Evolutionary conservation across 208 protist genomes (phyloP).

Genomic region (Tritrichomonas foetus): DNA sequence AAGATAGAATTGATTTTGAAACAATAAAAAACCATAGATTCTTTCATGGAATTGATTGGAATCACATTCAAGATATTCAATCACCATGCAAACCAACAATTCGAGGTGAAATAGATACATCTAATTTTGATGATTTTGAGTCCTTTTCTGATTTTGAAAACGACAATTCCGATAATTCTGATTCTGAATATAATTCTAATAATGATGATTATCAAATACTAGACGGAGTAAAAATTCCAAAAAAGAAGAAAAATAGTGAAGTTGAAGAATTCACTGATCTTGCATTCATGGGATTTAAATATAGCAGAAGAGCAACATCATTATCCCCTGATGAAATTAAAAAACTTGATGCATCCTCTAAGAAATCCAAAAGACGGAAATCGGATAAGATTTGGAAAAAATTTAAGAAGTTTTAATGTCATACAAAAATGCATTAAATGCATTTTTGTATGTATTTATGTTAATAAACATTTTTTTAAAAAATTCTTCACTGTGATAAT

Average conservation of each 20-base stretch:
- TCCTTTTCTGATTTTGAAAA: background rate
- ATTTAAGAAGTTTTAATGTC: too few species aligned
- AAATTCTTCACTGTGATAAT: too few species aligned
- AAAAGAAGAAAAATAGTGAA: background rate
- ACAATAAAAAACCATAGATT: slow-evolving; percentile 22
- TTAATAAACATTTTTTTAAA: too few species aligned
- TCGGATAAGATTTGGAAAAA: too few species aligned
- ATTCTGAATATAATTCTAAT: too few species aligned
- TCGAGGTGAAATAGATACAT: background rate
- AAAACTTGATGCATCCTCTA: too few species aligned
- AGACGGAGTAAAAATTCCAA: too few species aligned
- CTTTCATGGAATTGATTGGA: background rate
- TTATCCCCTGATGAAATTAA: background rate
- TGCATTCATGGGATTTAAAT: slow-evolving; percentile 31
- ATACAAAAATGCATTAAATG: too few species aligned
- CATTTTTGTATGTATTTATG: too few species aligned
- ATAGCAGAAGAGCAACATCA: background rate
- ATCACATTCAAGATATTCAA: background rate
- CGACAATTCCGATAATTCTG: background rate
- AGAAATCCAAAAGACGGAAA: too few species aligned
- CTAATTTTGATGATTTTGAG: slow-evolving; percentile 5
- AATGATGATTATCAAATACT: too few species aligned
- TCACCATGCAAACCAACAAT: background rate
- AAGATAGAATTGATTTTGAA: background rate
- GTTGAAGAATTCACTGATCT: background rate